Evolutionary conservation across 2,329 filamentous ascomycete species (phyloP).

Genomic region (Pseudocercospora musae): DNA sequence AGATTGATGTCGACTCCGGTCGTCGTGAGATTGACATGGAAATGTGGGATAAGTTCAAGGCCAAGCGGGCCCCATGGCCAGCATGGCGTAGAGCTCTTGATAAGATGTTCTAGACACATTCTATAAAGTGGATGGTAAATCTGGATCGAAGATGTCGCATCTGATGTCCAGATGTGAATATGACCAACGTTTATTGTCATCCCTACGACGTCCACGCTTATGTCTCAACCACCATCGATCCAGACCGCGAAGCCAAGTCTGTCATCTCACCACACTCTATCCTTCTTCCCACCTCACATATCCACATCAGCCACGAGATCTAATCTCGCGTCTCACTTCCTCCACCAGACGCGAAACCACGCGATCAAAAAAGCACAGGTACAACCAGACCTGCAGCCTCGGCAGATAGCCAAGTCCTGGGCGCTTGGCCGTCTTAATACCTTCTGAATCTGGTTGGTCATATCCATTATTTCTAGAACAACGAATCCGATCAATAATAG

Average conservation of each 20-base stretch:
- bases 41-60: conserved; percentile 55
- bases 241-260: no score
- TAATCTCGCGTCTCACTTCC: neutral
- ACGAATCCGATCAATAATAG: no score
- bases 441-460: neutral
- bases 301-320: neutral
- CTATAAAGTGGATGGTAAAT: neutral
- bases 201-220: no score
- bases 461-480: no score
- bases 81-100: conserved; percentile 44
- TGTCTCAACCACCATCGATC: no score
- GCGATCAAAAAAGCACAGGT: neutral
- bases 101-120: conserved; percentile 25
- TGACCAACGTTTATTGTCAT: no score
- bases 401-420: neutral
- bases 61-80: conserved; percentile 51
- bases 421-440: neutral
- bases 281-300: neutral
- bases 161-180: neutral
- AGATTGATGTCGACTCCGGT: conserved; percentile 67
- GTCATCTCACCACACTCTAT: no score
- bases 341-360: neutral
- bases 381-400: neutral
- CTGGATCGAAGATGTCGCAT: neutral
- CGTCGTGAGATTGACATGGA: conserved; percentile 65